These are phyloP conservation scores for Stentor roeselii DNA, from an alignment of 73 alveolate genomes.

Conservation along the genomic window DNA sequence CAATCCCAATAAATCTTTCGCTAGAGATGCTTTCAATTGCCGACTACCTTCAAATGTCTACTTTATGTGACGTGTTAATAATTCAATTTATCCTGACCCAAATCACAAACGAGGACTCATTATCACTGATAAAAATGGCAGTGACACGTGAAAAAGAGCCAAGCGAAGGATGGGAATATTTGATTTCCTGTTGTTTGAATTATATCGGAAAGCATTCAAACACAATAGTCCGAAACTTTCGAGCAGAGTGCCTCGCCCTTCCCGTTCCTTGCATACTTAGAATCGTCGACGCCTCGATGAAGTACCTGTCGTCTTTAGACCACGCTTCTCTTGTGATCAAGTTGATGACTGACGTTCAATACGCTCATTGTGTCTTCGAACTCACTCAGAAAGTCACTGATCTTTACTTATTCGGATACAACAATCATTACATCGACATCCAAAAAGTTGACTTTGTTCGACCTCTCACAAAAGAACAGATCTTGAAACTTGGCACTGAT, in stretches of 20 bases:
- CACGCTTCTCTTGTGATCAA: background rate
- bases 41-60: background rate
- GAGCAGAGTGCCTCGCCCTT: background rate
- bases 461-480: slow-evolving; percentile 10
- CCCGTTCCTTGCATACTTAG: background rate
- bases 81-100: background rate
- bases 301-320: background rate
- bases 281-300: background rate
- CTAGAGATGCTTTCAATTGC: slow-evolving; percentile 3
- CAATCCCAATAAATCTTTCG: background rate
- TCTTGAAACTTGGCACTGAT: background rate
- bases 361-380: background rate
- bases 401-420: background rate
- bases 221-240: background rate
- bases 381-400: background rate
- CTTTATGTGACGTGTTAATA: background rate
- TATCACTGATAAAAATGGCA: background rate
- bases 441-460: background rate
- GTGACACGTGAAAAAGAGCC: background rate
- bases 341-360: background rate
- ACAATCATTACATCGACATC: background rate
- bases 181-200: background rate
- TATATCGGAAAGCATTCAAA: slow-evolving; percentile 2
- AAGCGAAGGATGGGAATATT: slow-evolving; percentile 17
- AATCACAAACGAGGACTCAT: background rate